Conservation (phyloP, 2,329 filamentous ascomycete species). For the Phaeosphaeria sp. region DNA sequence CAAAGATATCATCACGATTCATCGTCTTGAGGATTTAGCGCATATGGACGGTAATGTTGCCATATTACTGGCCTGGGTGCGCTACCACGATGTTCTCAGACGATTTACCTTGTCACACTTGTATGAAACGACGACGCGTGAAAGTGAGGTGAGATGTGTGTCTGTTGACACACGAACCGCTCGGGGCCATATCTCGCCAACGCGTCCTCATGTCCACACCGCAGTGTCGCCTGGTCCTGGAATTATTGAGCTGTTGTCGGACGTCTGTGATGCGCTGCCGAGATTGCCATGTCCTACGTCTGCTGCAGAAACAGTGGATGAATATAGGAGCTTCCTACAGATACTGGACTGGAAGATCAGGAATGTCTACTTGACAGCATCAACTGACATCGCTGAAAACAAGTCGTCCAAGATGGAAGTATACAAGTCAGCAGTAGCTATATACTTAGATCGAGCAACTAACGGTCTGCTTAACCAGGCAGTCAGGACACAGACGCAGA, state of each 20-base stretch:
- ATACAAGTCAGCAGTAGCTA: constrained; percentile 18
- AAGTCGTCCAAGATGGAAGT: constrained; percentile 5
- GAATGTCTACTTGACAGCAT: constrained; percentile 4
- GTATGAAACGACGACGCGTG: neutral
- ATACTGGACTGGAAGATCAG: constrained; percentile 19
- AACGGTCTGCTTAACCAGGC: constrained; percentile 12
- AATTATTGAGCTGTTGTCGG: constrained; percentile 11
- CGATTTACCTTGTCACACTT: constrained; percentile 19
- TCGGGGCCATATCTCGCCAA: too few species aligned
- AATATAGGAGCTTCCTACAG: constrained; percentile 10
- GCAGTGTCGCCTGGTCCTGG: neutral
- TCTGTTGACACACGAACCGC: too few species aligned
- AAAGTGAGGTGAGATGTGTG: too few species aligned
- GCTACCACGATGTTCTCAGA: constrained; percentile 24
- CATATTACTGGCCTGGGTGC: constrained; percentile 24
- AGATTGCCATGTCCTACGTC: constrained; percentile 1
- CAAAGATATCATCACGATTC: constrained; percentile 11
- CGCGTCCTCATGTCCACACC: neutral
- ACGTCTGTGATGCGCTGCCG: constrained; percentile 14
- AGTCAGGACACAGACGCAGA: constrained; percentile 2
- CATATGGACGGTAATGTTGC: constrained; percentile 7
- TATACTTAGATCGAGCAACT: constrained; percentile 22
- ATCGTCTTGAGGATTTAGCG: neutral
- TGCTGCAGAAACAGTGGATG: constrained; percentile 1
- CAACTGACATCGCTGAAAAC: neutral